phyloP scores from a whole-genome alignment of 2,329 filamentous ascomycete species.

The Trichoderma breve region DNA sequence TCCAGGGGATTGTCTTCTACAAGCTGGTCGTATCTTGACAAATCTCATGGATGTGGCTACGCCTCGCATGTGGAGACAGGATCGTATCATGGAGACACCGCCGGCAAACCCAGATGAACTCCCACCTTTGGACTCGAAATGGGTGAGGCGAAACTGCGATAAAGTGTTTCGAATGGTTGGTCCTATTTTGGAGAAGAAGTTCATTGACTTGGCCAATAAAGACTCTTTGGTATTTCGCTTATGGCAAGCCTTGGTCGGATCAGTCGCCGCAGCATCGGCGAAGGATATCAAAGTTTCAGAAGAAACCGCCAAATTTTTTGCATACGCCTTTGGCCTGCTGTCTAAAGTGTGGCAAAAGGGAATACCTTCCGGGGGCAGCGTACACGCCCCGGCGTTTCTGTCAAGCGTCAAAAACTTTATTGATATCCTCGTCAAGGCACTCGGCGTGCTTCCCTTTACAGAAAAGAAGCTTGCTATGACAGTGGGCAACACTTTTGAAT shows the following conservation, averaged over 20 bases:
- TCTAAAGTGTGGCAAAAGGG: conserved; percentile 61
- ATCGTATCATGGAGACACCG: conserved; percentile 62
- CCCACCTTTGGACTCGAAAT: conserved; percentile 80
- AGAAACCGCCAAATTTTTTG: conserved; percentile 78
- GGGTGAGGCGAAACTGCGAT: conserved; percentile 71
- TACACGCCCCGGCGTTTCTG: conserved; percentile 50
- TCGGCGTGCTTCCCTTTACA: conserved; percentile 61
- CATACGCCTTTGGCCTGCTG: conserved; percentile 67
- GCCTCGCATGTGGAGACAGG: conserved; percentile 68
- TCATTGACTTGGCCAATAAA: conserved; percentile 60
- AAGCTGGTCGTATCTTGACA: conserved; percentile 67
- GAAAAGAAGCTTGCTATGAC: conserved; percentile 57
- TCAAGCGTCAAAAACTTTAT: conserved; percentile 53
- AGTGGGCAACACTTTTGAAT: conserved; percentile 56
- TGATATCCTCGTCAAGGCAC: conserved; percentile 46
- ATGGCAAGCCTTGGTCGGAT: conserved; percentile 61
- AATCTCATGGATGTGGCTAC: conserved; percentile 64
- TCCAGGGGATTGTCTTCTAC: conserved; percentile 51
- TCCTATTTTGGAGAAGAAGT: conserved; percentile 59
- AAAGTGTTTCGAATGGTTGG: conserved; percentile 62
- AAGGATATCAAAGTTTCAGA: conserved; percentile 89
- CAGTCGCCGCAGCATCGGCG: conserved; percentile 64
- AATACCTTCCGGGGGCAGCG: conserved; percentile 43
- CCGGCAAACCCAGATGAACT: conserved; percentile 69
- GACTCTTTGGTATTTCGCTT: conserved; percentile 53